Evolutionary conservation across 148 eudicot genomes (phyloP).

Genomic region (Chenopodium album): DNA sequence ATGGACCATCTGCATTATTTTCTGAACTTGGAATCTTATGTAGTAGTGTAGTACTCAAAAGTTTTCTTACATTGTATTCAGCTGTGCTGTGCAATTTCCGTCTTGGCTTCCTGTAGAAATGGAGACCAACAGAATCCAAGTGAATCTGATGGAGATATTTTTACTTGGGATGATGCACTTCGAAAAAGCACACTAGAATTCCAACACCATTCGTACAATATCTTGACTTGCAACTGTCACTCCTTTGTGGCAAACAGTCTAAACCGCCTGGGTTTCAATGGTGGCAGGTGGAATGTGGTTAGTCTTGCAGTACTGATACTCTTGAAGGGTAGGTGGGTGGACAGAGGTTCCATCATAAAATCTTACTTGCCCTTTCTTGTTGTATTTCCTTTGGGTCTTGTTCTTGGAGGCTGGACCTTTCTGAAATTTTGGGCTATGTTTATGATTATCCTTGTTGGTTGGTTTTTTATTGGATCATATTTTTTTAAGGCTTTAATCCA

Average conservation of each 20-base stretch:
- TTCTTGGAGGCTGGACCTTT: slow-evolving; percentile 68
- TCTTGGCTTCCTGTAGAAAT: slow-evolving; percentile 29
- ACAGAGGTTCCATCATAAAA: slow-evolving; percentile 43
- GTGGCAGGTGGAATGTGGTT: slow-evolving; percentile 85
- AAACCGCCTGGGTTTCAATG: slow-evolving; percentile 63
- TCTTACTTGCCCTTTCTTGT: slow-evolving; percentile 61
- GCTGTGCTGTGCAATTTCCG: slow-evolving; percentile 48
- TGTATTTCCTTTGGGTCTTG: slow-evolving; percentile 51
- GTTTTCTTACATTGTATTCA: slow-evolving; percentile 11
- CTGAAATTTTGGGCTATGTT: slow-evolving; percentile 58
- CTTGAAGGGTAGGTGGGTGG: slow-evolving; percentile 78
- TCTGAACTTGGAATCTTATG: background rate
- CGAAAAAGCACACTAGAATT: slow-evolving; percentile 72
- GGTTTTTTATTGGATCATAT: slow-evolving; percentile 90
- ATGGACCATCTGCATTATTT: background rate
- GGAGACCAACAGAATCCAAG: slow-evolving; percentile 32
- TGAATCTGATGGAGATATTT: slow-evolving; percentile 35
- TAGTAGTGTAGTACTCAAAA: background rate
- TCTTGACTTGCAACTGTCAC: slow-evolving; percentile 94
- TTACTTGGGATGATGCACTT: slow-evolving; percentile 69
- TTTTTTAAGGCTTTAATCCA: slow-evolving; percentile 65
- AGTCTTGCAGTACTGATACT: slow-evolving; percentile 65
- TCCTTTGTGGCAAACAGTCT: slow-evolving; percentile 84
- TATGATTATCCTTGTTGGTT: slow-evolving; percentile 56
- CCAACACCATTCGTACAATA: slow-evolving; percentile 77